phyloP scores from a whole-genome alignment of 169 alveolate species.

The Cryptosporidium baileyi region DNA sequence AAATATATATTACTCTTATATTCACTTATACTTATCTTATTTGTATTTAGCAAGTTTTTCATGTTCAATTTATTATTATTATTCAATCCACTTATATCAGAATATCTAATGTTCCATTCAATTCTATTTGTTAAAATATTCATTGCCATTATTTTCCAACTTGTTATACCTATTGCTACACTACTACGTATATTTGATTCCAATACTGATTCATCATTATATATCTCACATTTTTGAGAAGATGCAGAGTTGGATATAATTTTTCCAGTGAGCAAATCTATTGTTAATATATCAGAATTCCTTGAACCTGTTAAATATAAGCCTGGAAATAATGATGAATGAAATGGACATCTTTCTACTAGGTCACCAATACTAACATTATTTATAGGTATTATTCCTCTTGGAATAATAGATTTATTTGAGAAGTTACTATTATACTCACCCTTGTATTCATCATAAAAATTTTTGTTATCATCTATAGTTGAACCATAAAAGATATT shows the following conservation, averaged over 20 bases:
- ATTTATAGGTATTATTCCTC: constrained; percentile 36
- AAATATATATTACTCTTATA: background rate
- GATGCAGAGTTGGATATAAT: constrained; percentile 58
- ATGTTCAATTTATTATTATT: background rate
- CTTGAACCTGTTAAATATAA: constrained; percentile 58
- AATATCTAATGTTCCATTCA: constrained; percentile 52
- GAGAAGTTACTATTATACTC: background rate
- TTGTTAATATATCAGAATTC: constrained; percentile 24
- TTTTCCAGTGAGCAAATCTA: constrained; percentile 60
- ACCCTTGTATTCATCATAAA: background rate
- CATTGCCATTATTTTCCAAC: constrained; percentile 34
- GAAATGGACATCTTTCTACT: constrained; percentile 61
- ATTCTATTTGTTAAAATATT: background rate
- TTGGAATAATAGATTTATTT: background rate
- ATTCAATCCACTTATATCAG: constrained; percentile 24
- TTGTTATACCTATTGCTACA: constrained; percentile 51
- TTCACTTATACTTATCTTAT: background rate
- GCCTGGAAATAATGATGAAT: constrained; percentile 61
- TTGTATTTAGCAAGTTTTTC: too few relatives aligned
- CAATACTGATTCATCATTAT: constrained; percentile 1
- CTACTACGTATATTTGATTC: background rate
- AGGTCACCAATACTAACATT: constrained; percentile 23
- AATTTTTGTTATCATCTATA: background rate
- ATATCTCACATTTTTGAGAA: constrained; percentile 18
- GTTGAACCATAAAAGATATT: constrained; percentile 14